Evolutionary conservation across 805 yeast species (phyloP).

Genomic region (Hagleromyces aurorensis): DNA sequence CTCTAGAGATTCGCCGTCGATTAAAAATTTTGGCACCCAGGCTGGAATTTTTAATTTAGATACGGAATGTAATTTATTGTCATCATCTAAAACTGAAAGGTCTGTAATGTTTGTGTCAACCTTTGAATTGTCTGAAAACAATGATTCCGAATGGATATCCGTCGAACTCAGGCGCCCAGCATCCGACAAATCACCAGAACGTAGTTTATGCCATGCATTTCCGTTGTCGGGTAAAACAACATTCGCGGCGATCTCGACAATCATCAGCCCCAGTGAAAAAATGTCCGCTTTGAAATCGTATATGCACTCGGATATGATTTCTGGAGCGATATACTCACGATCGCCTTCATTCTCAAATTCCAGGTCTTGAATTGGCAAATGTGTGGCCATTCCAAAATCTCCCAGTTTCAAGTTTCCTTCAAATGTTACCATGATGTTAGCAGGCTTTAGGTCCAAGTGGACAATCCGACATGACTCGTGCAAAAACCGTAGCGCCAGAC

Average conservation of each 20-base stretch:
- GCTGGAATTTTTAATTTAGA: slow-evolving; percentile 42
- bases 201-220: slow-evolving; percentile 87
- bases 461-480: slow-evolving; percentile 66
- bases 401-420: slow-evolving; percentile 93
- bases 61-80: slow-evolving; percentile 12
- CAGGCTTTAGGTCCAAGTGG: slow-evolving; percentile 92
- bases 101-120: slow-evolving; percentile 25
- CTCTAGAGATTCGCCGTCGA: slow-evolving; percentile 69
- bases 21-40: slow-evolving; percentile 84
- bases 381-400: slow-evolving; percentile 92
- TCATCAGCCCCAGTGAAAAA: slow-evolving; percentile 86
- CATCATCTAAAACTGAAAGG: slow-evolving; percentile 17
- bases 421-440: slow-evolving; percentile 87
- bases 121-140: slow-evolving; percentile 24
- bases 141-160: slow-evolving; percentile 40
- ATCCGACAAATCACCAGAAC: slow-evolving; percentile 92
- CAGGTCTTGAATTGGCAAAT: slow-evolving; percentile 54
- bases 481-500: slow-evolving; percentile 71
- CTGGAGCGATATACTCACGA: slow-evolving; percentile 96
- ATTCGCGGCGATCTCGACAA: slow-evolving; percentile 94
- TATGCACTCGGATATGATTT: slow-evolving; percentile 69
- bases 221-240: slow-evolving; percentile 94
- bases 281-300: slow-evolving; percentile 92
- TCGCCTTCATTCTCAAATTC: slow-evolving; percentile 92
- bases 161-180: slow-evolving; percentile 81